phyloP scores from a whole-genome alignment of 768 basidiomycete species.

The Mycena haematopus region DNA sequence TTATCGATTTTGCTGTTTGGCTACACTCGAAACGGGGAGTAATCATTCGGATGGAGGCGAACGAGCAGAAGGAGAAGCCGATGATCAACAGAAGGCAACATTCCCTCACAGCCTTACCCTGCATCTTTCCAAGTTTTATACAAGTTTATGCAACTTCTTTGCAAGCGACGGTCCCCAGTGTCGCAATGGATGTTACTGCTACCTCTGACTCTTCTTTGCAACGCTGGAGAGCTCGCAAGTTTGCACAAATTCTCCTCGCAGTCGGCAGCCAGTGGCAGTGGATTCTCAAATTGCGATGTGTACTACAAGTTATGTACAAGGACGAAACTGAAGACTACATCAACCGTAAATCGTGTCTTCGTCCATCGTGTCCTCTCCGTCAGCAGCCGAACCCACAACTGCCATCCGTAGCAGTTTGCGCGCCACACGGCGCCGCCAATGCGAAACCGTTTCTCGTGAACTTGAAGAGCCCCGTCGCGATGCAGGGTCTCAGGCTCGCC shows the following conservation, averaged over 20 bases:
- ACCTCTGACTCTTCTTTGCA: too few species aligned
- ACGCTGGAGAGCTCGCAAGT: neutral
- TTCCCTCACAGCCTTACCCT: neutral
- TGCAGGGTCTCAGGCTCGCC: neutral
- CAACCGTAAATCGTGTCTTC: neutral
- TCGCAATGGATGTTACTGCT: too few species aligned
- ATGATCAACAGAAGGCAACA: conserved; percentile 3
- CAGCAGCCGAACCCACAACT: too few species aligned
- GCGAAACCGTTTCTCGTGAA: neutral
- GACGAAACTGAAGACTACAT: neutral
- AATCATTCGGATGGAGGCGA: conserved; percentile 55
- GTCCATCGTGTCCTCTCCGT: neutral
- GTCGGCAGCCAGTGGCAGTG: neutral
- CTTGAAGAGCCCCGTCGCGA: neutral
- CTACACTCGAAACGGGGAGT: conserved; percentile 77
- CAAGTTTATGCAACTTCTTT: too few species aligned
- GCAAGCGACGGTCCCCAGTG: too few species aligned
- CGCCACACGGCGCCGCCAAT: neutral
- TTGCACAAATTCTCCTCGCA: neutral
- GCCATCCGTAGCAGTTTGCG: neutral
- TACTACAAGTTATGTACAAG: neutral
- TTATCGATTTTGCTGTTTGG: conserved; percentile 62
- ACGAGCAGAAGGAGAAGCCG: neutral
- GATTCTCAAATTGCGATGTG: neutral
- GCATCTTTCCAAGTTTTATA: too few species aligned